These are phyloP conservation scores for Zygoascus sp. DNA, from an alignment of 1,139 yeast species.

Conservation along the genomic window DNA sequence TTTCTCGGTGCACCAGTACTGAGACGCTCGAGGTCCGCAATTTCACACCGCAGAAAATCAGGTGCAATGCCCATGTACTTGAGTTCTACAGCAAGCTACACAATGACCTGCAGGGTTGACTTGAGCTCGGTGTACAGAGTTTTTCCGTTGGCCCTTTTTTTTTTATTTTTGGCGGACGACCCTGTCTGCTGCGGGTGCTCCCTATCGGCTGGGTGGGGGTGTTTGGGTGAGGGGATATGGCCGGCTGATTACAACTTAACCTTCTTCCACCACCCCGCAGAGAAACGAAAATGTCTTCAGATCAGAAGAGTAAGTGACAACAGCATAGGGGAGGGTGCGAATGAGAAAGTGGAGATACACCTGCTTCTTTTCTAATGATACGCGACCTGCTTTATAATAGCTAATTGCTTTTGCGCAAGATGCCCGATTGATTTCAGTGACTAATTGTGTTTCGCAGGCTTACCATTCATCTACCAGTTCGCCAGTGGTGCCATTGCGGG, in stretches of 20 bases:
- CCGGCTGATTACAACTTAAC: background rate
- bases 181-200: no score
- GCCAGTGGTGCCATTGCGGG: slow-evolving; percentile 97
- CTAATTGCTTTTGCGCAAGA: no score
- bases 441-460: slow-evolving; percentile 35
- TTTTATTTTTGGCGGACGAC: no score
- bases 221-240: background rate
- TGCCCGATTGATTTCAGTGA: background rate
- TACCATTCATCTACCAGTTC: slow-evolving; percentile 90
- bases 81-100: slow-evolving; percentile 47
- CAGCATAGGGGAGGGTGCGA: no score
- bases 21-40: slow-evolving; percentile 70
- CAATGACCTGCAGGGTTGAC: background rate
- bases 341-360: no score
- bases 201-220: slow-evolving; percentile 1
- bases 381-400: no score
- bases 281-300: slow-evolving; percentile 1
- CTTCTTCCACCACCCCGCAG: slow-evolving; percentile 5
- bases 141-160: background rate
- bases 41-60: slow-evolving; percentile 58
- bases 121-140: no score
- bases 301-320: slow-evolving; percentile 6
- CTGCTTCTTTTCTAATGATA: no score
- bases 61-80: slow-evolving; percentile 62
- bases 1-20: slow-evolving; percentile 79